A percentile compares a stretch with the other conserved stretches of the same genome.
Evolutionary conservation across 1,284 basidiomycete species (phyloP).

Genomic region (Pterulicium gracile): DNA sequence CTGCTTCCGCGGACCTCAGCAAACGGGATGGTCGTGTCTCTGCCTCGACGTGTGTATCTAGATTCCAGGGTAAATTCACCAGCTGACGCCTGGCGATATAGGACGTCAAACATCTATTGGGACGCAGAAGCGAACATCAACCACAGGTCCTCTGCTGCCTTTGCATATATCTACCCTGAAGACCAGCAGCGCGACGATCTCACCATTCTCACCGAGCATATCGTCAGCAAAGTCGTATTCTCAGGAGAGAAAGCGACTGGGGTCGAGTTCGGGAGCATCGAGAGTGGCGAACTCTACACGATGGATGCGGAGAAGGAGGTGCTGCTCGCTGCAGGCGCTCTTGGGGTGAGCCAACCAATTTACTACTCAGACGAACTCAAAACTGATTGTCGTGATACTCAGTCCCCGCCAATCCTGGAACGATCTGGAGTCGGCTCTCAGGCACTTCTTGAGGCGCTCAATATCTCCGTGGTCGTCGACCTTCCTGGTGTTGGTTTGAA

Average conservation of each 20-base stretch:
- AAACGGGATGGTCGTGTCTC: slow-evolving; percentile 10
- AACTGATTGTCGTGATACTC: background rate
- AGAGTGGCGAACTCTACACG: slow-evolving; percentile 8
- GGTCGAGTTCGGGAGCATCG: slow-evolving; percentile 13
- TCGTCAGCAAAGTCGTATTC: slow-evolving; percentile 19
- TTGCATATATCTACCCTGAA: slow-evolving; percentile 26
- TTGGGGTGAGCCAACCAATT: slow-evolving; percentile 4
- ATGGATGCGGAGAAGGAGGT: slow-evolving; percentile 15
- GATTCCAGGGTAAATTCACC: background rate
- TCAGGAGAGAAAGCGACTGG: slow-evolving; percentile 13
- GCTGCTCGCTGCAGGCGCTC: slow-evolving; percentile 15
- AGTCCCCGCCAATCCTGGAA: slow-evolving; percentile 14
- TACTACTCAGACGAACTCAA: background rate
- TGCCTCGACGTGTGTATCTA: slow-evolving; percentile 11
- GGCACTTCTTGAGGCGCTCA: slow-evolving; percentile 8
- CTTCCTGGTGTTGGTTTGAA: slow-evolving; percentile 17
- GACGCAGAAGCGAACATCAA: slow-evolving; percentile 11
- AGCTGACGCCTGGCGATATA: background rate
- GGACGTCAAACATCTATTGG: slow-evolving; percentile 15
- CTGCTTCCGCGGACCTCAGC: slow-evolving; percentile 12
- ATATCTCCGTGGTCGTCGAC: slow-evolving; percentile 14
- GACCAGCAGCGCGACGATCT: slow-evolving; percentile 19
- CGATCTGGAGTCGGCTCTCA: slow-evolving; percentile 16
- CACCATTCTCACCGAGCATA: slow-evolving; percentile 22
- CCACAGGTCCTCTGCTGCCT: slow-evolving; percentile 24